Base-by-base conservation (phyloP, 768 basidiomycete species). In the Russula lepida region DNA sequence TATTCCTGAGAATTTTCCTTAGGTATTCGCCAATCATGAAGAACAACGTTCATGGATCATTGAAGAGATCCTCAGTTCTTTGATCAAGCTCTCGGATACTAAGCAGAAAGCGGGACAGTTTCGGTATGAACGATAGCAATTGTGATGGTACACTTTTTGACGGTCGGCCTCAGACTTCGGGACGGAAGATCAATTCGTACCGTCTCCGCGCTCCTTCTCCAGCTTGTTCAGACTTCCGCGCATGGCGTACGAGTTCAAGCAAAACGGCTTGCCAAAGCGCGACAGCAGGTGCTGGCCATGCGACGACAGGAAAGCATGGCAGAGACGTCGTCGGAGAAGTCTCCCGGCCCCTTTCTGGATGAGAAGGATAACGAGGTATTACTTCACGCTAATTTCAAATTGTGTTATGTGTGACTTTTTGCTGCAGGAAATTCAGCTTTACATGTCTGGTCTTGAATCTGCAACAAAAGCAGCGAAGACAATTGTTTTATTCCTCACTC, bases 41-140 rank as follows among this genome's bases (percentile, higher is more conserved):
- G 88, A 87, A 46, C 97, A 99, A 71, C 77, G 97, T 9, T 84
- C 87, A 0, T 97, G 94, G 94, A 95, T 98, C 64, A 88, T 98
- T n/a, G 95, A 98, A 70, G 97, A 98, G 72, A 95, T 98, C 35
- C 69, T 99, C 28, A 82, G 84, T 9, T 95, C 92, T 0, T 75
- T 98, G 56, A 94, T 89, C 67, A 95, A 92, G 72, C 78, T 95
- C 25, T 89, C 92, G 2, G 90, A 93, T 68, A 84, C 85, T 21
- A 97, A 92, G 71, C 91, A 92, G 73, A 88, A 88, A 66, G 90
- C 88, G 52, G 89, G 92, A 0, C 90, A 91, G 67, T 95, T 94
- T 73, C 80, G 85, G 93, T 94, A 49, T 15, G 84, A 74, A 4
- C 28, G 15, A 32, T 23, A 23, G 15, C 37, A 33, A 39, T 35